Conservation (phyloP, 129 eudicot genomes). For the Daucus carota region DH1_v3.0 NC_030383.2:4676501-4677000, state of each 20-base stretch:
- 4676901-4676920: slow-evolving; percentile 20
- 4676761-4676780: slow-evolving; percentile 21
- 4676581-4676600: too few species aligned
- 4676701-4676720: slow-evolving; percentile 31
- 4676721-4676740: slow-evolving; percentile 31
- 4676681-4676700: slow-evolving; percentile 21
- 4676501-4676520: too few species aligned
- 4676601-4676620: too few species aligned
- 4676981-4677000: slow-evolving; percentile 57
- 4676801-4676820: slow-evolving; percentile 7
- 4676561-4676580: too few species aligned
- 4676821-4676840: slow-evolving; percentile 66
- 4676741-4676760: slow-evolving; percentile 14
- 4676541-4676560: too few species aligned
- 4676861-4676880: slow-evolving; percentile 95
- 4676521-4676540: too few species aligned
- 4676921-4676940: not conserved
- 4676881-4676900: slow-evolving; percentile 79
- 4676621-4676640: too few species aligned
- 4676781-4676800: not conserved
- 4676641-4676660: not conserved
- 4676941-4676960: slow-evolving; percentile 17
- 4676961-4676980: slow-evolving; percentile 82
- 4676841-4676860: slow-evolving; percentile 78
- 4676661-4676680: slow-evolving; percentile 25